A percentile compares a stretch with the other conserved stretches of the same genome.
Evolutionary conservation across 129 eudicot species (phyloP).

Genomic region (Tanacetum coccineum): DNA sequence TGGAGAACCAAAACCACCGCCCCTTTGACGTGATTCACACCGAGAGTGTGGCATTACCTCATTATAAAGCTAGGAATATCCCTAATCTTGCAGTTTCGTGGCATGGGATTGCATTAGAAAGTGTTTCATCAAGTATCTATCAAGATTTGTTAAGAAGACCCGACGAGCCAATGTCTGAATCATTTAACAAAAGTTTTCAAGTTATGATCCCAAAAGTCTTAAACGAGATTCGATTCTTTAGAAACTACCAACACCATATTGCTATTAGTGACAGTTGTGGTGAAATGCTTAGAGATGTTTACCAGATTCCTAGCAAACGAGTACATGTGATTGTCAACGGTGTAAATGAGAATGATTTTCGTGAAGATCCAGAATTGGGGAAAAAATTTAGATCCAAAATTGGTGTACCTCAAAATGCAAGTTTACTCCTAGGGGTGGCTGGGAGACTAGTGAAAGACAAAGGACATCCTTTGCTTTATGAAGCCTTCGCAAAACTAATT

Average conservation of each 20-base stretch:
- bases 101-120: slow-evolving; percentile 94
- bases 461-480: slow-evolving; percentile 78
- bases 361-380: slow-evolving; percentile 48
- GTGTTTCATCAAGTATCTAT: slow-evolving; percentile 73
- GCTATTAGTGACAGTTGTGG: slow-evolving; percentile 95
- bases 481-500: slow-evolving; percentile 59
- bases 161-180: slow-evolving; percentile 53
- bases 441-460: slow-evolving; percentile 92
- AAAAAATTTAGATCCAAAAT: slow-evolving; percentile 50
- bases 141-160: slow-evolving; percentile 64
- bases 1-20: slow-evolving; percentile 38
- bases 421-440: slow-evolving; percentile 80
- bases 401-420: slow-evolving; percentile 69
- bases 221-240: slow-evolving; percentile 84
- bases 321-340: slow-evolving; percentile 91
- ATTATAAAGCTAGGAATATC: slow-evolving; percentile 46
- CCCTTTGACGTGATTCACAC: slow-evolving; percentile 81
- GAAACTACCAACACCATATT: slow-evolving; percentile 68
- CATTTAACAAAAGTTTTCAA: slow-evolving; percentile 57
- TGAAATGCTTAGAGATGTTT: slow-evolving; percentile 91
- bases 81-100: slow-evolving; percentile 84
- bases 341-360: slow-evolving; percentile 60
- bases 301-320: slow-evolving; percentile 78
- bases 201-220: slow-evolving; percentile 76
- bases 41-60: slow-evolving; percentile 88